These are phyloP conservation scores for Sutorius australiensis DNA, from an alignment of 768 basidiomycete species.

Conservation along the genomic window DNA sequence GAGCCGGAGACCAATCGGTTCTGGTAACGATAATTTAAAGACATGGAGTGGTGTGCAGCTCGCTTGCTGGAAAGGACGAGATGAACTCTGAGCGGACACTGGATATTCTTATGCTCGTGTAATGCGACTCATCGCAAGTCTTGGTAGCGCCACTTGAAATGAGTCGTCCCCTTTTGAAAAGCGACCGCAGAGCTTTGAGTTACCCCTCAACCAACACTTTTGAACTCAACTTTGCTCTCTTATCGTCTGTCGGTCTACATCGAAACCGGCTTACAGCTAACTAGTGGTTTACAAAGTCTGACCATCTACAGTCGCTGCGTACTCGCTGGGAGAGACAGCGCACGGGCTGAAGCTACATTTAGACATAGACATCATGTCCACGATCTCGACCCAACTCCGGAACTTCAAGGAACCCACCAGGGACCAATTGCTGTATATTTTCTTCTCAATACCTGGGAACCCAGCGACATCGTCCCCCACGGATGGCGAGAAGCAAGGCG, in stretches of 20 bases:
- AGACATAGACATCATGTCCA: constrained; percentile 50
- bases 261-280: constrained; percentile 1
- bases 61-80: too few relatives aligned
- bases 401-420: constrained; percentile 91
- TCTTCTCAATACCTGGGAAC: constrained; percentile 75
- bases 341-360: constrained; percentile 1
- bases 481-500: constrained; percentile 24
- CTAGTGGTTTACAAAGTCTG: not conserved
- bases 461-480: constrained; percentile 15
- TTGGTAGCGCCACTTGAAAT: not conserved
- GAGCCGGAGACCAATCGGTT: constrained; percentile 29
- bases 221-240: not conserved
- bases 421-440: constrained; percentile 79
- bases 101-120: not conserved
- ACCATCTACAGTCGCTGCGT: not conserved
- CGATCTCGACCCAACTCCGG: constrained; percentile 82
- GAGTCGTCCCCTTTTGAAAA: constrained; percentile 16
- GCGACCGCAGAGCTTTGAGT: constrained; percentile 3
- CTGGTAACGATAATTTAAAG: constrained; percentile 24
- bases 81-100: not conserved
- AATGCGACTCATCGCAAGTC: not conserved
- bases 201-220: constrained; percentile 10
- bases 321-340: not conserved
- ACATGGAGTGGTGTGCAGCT: not conserved
- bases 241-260: constrained; percentile 1